A percentile compares a stretch with the other conserved stretches of the same genome.
phyloP scores from a whole-genome alignment of 2,329 filamentous ascomycete species.

The Cladosporium colombiae region DNA sequence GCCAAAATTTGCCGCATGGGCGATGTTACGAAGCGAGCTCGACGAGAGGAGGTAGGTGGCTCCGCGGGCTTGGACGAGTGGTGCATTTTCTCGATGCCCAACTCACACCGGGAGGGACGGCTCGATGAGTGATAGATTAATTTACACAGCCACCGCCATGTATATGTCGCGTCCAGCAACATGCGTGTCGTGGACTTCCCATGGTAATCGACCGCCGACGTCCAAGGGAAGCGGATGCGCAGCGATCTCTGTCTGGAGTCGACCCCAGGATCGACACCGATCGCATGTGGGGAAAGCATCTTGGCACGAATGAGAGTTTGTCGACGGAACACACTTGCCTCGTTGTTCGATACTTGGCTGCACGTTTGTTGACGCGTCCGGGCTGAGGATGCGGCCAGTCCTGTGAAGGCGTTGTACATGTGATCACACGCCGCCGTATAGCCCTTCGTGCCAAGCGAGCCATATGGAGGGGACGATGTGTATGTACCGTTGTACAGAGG shows the following conservation, averaged over 20 bases:
- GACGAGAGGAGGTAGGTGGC: background rate
- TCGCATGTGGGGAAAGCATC: conserved; percentile 1
- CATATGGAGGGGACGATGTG: background rate
- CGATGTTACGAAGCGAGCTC: conserved; percentile 8
- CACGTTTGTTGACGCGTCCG: conserved; percentile 11
- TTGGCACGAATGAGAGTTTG: conserved; percentile 13
- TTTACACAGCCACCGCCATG: background rate
- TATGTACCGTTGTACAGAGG: background rate
- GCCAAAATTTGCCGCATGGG: conserved; percentile 5
- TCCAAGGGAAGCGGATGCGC: background rate
- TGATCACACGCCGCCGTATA: background rate
- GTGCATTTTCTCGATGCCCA: background rate
- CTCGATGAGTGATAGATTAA: background rate
- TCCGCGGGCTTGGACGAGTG: background rate
- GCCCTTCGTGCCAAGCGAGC: background rate
- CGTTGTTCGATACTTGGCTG: conserved; percentile 12
- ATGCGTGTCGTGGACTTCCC: background rate
- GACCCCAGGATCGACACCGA: conserved; percentile 9
- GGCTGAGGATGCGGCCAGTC: conserved; percentile 5
- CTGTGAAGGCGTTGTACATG: conserved; percentile 1
- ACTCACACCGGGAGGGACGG: background rate
- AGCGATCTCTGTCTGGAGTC: conserved; percentile 4
- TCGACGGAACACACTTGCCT: conserved; percentile 2
- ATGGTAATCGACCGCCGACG: conserved; percentile 9
- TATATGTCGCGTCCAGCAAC: background rate